Percentiles rank a stretch among this genome's conserved stretches.
Evolutionary conservation across 805 yeast genomes (phyloP).

Genomic region (Lipomyces spencermartinsiae): DNA sequence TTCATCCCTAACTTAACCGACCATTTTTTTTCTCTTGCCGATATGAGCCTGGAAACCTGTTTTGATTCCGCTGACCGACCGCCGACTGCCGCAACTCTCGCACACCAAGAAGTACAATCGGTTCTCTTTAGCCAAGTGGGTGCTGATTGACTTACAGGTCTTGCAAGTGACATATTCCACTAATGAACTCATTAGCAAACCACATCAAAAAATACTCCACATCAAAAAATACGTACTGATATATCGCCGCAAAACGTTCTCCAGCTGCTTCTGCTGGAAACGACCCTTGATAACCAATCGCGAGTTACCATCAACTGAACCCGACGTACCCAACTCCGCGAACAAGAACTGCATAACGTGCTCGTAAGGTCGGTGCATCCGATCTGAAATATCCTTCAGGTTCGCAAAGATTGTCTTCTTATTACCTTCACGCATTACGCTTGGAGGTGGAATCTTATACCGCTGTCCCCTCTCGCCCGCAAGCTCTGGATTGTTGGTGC

Average conservation of each 20-base stretch:
- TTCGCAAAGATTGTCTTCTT: constrained; percentile 96
- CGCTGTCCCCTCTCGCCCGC: constrained; percentile 95
- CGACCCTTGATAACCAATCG: constrained; percentile 97
- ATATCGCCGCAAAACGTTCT: constrained; percentile 93
- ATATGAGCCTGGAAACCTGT: constrained; percentile 99
- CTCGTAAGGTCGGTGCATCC: constrained; percentile 94
- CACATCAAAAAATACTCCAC: neutral
- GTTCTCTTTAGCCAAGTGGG: constrained; percentile 94
- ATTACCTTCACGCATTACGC: constrained; percentile 94
- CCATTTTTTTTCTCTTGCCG: constrained; percentile 69
- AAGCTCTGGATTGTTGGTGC: constrained; percentile 94
- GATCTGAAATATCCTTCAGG: constrained; percentile 91
- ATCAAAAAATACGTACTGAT: constrained; percentile 51
- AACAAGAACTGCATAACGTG: constrained; percentile 95
- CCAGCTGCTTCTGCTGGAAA: constrained; percentile 97
- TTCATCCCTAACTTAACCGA: constrained; percentile 24
- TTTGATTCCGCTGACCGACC: constrained; percentile 96
- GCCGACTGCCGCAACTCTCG: constrained; percentile 96
- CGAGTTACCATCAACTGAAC: constrained; percentile 97
- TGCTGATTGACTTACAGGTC: constrained; percentile 97
- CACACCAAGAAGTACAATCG: constrained; percentile 97
- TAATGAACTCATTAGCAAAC: constrained; percentile 10
- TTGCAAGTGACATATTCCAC: constrained; percentile 97
- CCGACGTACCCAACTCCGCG: constrained; percentile 99
- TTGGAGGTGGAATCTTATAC: constrained; percentile 96